Percentiles rank a stretch among this genome's conserved stretches.
phyloP scores from a whole-genome alignment of 2,329 filamentous ascomycete genomes.

The Colletotrichum sp. region DNA sequence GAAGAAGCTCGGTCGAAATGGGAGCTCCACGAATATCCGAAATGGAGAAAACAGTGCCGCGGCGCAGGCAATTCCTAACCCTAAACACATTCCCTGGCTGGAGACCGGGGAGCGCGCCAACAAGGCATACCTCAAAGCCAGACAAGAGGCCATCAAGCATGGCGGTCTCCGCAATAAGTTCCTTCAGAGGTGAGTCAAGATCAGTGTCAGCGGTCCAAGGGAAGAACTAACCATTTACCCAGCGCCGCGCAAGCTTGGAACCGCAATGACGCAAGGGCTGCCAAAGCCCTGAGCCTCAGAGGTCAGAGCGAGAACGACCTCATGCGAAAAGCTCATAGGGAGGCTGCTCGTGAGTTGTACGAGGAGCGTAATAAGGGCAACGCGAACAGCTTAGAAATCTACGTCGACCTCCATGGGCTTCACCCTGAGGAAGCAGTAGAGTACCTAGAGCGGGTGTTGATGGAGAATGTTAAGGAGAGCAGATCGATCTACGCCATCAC shows the following conservation, averaged over 20 bases:
- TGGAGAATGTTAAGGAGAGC: constrained; percentile 77
- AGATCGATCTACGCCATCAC: constrained; percentile 93
- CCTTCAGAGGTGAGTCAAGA: constrained; percentile 75
- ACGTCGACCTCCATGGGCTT: constrained; percentile 96
- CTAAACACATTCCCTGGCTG: constrained; percentile 94
- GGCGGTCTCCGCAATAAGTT: constrained; percentile 97
- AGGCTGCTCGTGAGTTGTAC: constrained; percentile 90
- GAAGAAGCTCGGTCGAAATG: constrained; percentile 66
- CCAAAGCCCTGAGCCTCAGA: constrained; percentile 90
- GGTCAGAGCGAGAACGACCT: constrained; percentile 96
- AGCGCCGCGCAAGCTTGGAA: constrained; percentile 99
- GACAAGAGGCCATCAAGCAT: constrained; percentile 96
- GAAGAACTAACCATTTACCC: background rate
- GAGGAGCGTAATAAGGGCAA: constrained; percentile 86
- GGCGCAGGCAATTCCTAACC: constrained; percentile 82
- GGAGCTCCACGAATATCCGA: constrained; percentile 67
- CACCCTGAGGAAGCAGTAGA: constrained; percentile 96
- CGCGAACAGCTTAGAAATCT: constrained; percentile 71
- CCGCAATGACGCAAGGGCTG: constrained; percentile 92
- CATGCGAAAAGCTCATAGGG: constrained; percentile 95
- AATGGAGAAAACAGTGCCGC: constrained; percentile 80
- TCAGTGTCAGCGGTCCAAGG: background rate
- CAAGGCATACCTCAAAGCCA: constrained; percentile 91
- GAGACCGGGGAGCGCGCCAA: constrained; percentile 92
- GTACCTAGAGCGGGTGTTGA: constrained; percentile 86